phyloP scores from a whole-genome alignment of 2,329 filamentous ascomycete species.

The Cucurbitaria berberidis region DNA sequence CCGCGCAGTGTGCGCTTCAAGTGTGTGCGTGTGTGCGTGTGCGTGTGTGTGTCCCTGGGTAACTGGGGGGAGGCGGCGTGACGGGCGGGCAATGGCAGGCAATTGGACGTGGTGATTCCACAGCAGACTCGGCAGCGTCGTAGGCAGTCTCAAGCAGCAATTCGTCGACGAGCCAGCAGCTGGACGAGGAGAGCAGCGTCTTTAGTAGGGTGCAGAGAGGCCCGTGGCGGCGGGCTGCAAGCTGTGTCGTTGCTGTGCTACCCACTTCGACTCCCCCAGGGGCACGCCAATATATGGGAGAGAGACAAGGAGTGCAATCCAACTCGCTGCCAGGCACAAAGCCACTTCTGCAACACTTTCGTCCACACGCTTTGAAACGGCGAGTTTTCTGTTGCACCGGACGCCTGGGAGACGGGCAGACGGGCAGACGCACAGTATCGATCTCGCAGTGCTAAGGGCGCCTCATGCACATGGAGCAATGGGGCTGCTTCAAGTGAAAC shows the following conservation, averaged over 20 bases:
- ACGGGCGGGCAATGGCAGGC: constrained; percentile 27
- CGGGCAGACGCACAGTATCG: constrained; percentile 36
- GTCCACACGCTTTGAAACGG: constrained; percentile 47
- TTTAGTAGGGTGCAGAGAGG: constrained; percentile 48
- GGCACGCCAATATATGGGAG: constrained; percentile 50
- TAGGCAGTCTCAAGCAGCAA: constrained; percentile 29
- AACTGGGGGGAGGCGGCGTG: constrained; percentile 22
- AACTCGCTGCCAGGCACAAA: constrained; percentile 49
- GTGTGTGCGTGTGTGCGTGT: too few relatives aligned
- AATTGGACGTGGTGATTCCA: constrained; percentile 43
- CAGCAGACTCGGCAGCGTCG: constrained; percentile 42
- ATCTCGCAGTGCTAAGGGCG: constrained; percentile 46
- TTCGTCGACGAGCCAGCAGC: constrained; percentile 45
- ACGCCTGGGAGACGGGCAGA: constrained; percentile 37
- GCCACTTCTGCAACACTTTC: constrained; percentile 47
- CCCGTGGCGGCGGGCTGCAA: constrained; percentile 42
- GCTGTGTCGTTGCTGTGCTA: constrained; percentile 49
- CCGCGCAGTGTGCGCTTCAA: not conserved
- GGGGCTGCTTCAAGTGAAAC: constrained; percentile 46
- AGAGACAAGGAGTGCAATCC: constrained; percentile 40
- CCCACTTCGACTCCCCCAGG: constrained; percentile 43
- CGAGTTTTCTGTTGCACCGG: constrained; percentile 46
- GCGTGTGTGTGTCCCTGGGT: not conserved
- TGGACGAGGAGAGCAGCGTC: constrained; percentile 37
- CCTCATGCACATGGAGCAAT: constrained; percentile 49